Evolutionary conservation across 2,329 filamentous ascomycete species (phyloP), one percentile per base, ranked within the genome.

Genomic region (Claviceps africana): DNA sequence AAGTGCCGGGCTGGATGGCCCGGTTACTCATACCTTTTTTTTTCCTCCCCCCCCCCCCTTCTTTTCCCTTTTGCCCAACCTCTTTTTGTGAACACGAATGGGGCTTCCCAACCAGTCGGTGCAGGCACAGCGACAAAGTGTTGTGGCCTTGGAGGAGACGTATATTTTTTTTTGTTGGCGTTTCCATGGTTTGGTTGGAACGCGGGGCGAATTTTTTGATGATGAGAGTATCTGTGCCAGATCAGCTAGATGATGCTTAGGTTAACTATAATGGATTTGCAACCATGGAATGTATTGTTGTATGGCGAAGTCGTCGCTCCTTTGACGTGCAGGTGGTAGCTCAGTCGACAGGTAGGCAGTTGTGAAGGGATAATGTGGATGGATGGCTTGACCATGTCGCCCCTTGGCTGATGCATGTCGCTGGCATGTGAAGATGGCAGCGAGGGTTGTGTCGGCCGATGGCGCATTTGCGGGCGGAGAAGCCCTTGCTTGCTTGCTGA

Each of bases 91-190:
- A 48, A 42, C 22, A 42, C 45, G 46, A 51, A 54, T 21, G 35
- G 43, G 52, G 11, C 19, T 9, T 47, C 35, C 31, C 37, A 46
- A 37, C 43, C 30, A 30, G 28, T 52, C 22, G 46, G 37, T 53
- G 54, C 47, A 6, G 42, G 47, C 51, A 50, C 47, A 50, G 45
- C 47, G 33, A 53, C 47, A 30, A 43, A n/a, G 33, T 28, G 9
- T n/a, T 37, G 37, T 19, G 40, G 11, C 30, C 37, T 44, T 7
- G 40, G 22, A 40, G 10, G 9, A 30, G 9, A n/a, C 19, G 8
- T 3, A 9, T 37, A 17, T 33, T 7, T 3, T 33, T 7, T 42
- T 5, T 19, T 53, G 25, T 31, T 47, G 31, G 35, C 15, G 22
- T 25, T 42, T 19, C 33, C 2, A 33, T 47, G 28, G n/a, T 10